Percentiles rank a stretch among this genome's conserved stretches.
These are phyloP conservation scores for Ogataea zsoltii DNA, from an alignment of 805 yeast genomes.

Conservation along the genomic window DNA sequence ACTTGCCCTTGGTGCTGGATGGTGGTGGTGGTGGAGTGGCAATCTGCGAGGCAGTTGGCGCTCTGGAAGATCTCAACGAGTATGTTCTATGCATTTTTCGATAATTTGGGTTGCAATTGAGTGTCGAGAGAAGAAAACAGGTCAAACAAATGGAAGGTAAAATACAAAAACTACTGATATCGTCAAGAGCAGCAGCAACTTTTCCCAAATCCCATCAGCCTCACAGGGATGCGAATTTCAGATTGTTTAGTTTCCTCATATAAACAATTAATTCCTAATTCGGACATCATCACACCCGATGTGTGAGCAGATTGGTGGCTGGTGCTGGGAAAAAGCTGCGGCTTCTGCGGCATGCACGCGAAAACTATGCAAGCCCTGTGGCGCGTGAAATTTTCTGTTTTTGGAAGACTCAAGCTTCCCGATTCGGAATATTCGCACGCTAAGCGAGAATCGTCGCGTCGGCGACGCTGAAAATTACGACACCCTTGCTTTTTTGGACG, in stretches of 20 bases:
- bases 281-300: slow-evolving; percentile 8
- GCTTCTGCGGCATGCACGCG: slow-evolving; percentile 1
- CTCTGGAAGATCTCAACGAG: slow-evolving; percentile 74
- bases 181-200: slow-evolving; percentile 5
- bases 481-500: slow-evolving; percentile 12
- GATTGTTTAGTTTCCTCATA: slow-evolving; percentile 14
- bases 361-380: slow-evolving; percentile 3
- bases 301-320: slow-evolving; percentile 4
- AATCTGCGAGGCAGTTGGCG: slow-evolving; percentile 80
- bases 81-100: slow-evolving; percentile 78
- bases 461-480: background rate
- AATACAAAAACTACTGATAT: slow-evolving; percentile 2
- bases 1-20: slow-evolving; percentile 65
- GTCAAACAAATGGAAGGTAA: background rate
- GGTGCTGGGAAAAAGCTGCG: background rate
- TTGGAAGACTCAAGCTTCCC: slow-evolving; percentile 20
- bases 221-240: slow-evolving; percentile 17
- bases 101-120: slow-evolving; percentile 5
- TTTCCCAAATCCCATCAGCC: slow-evolving; percentile 5
- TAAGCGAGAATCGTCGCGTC: background rate
- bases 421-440: slow-evolving; percentile 11
- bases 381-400: slow-evolving; percentile 14
- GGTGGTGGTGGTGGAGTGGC: slow-evolving; percentile 83
- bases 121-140: background rate
- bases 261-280: slow-evolving; percentile 18